Evolutionary conservation across 352 stramenopile species (phyloP).

Genomic region (Hyaloperonospora arabidopsidis): DNA sequence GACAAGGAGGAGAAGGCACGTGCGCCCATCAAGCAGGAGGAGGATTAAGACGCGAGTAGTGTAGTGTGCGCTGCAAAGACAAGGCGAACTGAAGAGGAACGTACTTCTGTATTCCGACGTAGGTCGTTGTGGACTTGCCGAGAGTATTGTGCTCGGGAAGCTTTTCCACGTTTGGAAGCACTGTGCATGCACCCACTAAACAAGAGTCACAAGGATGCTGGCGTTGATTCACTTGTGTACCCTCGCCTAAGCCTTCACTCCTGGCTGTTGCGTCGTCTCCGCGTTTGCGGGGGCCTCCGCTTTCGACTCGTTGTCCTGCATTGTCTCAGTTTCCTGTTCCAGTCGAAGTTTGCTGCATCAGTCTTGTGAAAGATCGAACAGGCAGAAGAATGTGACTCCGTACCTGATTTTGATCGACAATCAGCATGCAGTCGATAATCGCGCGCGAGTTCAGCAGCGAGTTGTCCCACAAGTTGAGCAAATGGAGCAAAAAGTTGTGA

Average conservation of each 20-base stretch:
- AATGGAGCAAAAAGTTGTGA: constrained; percentile 83
- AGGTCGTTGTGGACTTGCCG: constrained; percentile 8
- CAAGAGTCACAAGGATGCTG: constrained; percentile 1
- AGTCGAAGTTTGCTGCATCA: background rate
- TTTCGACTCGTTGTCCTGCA: constrained; percentile 11
- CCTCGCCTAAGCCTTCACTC: constrained; percentile 9
- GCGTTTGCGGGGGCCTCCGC: constrained; percentile 6
- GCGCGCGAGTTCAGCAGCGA: constrained; percentile 76
- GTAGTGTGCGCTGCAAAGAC: constrained; percentile 1
- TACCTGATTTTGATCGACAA: constrained; percentile 65
- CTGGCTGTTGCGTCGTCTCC: constrained; percentile 5
- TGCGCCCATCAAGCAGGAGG: background rate
- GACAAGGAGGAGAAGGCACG: constrained; percentile 22
- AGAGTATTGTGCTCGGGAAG: constrained; percentile 10
- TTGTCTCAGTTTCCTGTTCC: constrained; percentile 10
- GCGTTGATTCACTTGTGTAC: constrained; percentile 4
- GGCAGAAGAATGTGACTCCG: background rate
- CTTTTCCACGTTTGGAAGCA: background rate
- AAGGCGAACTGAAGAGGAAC: constrained; percentile 7
- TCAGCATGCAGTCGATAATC: constrained; percentile 85
- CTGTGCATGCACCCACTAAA: constrained; percentile 8
- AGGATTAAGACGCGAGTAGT: background rate
- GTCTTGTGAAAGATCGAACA: background rate
- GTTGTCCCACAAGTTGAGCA: constrained; percentile 89
- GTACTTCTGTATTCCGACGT: constrained; percentile 22